These are phyloP conservation scores for Nemania serpens DNA, from an alignment of 2,329 filamentous ascomycete genomes.

Conservation along the genomic window DNA sequence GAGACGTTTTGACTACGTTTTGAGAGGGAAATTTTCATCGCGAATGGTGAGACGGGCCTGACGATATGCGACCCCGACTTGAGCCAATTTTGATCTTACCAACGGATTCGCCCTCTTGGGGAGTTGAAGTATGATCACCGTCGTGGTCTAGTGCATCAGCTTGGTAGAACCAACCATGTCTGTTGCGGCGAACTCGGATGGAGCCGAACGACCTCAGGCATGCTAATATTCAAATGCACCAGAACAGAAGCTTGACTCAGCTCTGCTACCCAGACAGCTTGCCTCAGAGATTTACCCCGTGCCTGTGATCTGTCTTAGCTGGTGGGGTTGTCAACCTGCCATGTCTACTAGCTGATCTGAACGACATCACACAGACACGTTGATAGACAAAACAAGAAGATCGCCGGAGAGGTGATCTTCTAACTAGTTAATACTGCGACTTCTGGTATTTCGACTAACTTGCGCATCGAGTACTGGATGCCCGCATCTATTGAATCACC, in stretches of 20 bases:
- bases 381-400: not conserved
- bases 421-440: not conserved
- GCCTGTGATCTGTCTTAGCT: not conserved
- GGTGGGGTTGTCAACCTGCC: not conserved
- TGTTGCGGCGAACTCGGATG: not conserved
- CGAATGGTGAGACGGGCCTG: conserved; percentile 16
- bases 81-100: not conserved
- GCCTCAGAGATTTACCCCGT: not conserved
- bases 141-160: not conserved
- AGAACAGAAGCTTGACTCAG: conserved; percentile 1
- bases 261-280: not conserved
- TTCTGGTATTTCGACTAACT: not conserved
- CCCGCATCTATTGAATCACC: conserved; percentile 1
- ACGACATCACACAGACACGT: not conserved
- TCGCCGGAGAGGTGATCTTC: not conserved
- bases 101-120: not conserved
- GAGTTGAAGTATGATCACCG: conserved; percentile 14
- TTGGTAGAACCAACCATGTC: conserved; percentile 3
- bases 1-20: conserved; percentile 24
- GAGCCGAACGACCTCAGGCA: conserved; percentile 5
- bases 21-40: not conserved
- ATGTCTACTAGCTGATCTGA: not conserved
- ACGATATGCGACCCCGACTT: not conserved
- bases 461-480: conserved; percentile 13
- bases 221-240: conserved; percentile 1